Base-by-base conservation (phyloP, 371 early-diverging fungal genomes). In the Sporodiniella umbellata region DNA sequence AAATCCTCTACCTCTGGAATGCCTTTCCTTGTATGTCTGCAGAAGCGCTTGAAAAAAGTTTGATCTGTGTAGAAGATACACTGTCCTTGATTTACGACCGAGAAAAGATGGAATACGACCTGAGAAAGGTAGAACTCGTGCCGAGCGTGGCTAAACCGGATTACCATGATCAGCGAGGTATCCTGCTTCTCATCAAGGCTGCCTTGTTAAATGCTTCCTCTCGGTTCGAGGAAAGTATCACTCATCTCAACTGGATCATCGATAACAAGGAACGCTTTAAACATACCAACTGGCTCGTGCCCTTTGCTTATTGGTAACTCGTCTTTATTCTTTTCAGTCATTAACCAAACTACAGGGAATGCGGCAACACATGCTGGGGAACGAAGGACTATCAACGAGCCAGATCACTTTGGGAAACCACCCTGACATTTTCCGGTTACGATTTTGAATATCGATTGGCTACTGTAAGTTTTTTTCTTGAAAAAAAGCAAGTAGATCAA, bases 231-330 rank as follows among this genome's bases (percentile, higher is more conserved):
- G 78, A 77, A 25, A 64, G 69, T 12, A 71, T 77, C 47, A 58
- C 65, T 26, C 73, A 77, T 48, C 42, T 81, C 39, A 77, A 74
- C 37, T 84, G 85, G 85, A 74, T 84, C 19, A 52, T 81, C 45
- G 85, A 82, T 45, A 69, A 80, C 44, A 64, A 69, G 24, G 63
- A 65, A 23, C 72, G 69, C 45, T 72, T 80, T 40, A 60, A 56
- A 18, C 63, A 76, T 17, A 72, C 79, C 23, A 78, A 72, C 30
- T 84, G 81, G 81, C 57, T 82, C 8, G 65, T 78, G 6, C 85
- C 85, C 8, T 84, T 80, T 53, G 72, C 83, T 17, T 81, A 73
- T 53, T 84, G 83, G 76, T 66, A 75, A 66, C 7, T 58, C n/a
- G 0, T 3, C n/a, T 11, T 1, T 31, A 10, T 31, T 31, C 12